Evolutionary conservation across 2,329 filamentous ascomycete genomes (phyloP).

Genomic region (Rutstroemia sp.): DNA sequence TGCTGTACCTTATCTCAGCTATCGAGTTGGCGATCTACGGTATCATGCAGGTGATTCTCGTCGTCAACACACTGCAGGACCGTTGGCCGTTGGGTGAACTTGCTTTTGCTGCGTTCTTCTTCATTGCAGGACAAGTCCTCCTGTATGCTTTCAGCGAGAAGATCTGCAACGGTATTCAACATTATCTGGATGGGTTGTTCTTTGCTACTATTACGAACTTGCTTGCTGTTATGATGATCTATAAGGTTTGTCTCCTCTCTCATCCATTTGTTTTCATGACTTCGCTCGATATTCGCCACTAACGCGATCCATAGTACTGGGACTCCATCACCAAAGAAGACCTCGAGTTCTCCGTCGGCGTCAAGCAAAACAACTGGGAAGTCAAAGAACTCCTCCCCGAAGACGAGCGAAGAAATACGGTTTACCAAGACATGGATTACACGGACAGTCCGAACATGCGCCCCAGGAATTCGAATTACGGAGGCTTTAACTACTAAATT

Average conservation of each 20-base stretch:
- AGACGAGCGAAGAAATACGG: slow-evolving; percentile 26
- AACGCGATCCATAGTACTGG: slow-evolving; percentile 65
- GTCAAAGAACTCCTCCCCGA: slow-evolving; percentile 70
- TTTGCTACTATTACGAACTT: slow-evolving; percentile 92
- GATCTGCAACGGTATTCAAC: slow-evolving; percentile 77
- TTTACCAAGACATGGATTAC: slow-evolving; percentile 29
- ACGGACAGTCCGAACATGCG: slow-evolving; percentile 16
- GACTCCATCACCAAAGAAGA: slow-evolving; percentile 98
- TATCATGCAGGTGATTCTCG: slow-evolving; percentile 79
- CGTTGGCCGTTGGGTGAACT: slow-evolving; percentile 94
- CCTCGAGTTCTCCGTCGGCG: slow-evolving; percentile 94
- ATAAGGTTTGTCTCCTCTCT: slow-evolving; percentile 60
- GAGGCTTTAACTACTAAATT: slow-evolving; percentile 25
- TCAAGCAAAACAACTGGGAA: slow-evolving; percentile 96
- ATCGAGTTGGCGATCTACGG: slow-evolving; percentile 81
- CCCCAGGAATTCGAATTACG: slow-evolving; percentile 28
- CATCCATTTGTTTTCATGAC: too few relatives aligned
- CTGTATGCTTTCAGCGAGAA: slow-evolving; percentile 82
- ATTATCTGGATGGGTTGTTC: slow-evolving; percentile 92
- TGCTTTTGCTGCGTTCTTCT: slow-evolving; percentile 81
- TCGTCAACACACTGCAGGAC: slow-evolving; percentile 84
- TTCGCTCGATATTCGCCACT: slow-evolving; percentile 4
- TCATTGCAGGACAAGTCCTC: slow-evolving; percentile 84
- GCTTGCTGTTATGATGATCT: slow-evolving; percentile 97
- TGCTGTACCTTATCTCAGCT: slow-evolving; percentile 85